These are phyloP conservation scores for Vaccinium darrowii DNA, from an alignment of 148 eudicot genomes.

Conservation along the genomic window DNA sequence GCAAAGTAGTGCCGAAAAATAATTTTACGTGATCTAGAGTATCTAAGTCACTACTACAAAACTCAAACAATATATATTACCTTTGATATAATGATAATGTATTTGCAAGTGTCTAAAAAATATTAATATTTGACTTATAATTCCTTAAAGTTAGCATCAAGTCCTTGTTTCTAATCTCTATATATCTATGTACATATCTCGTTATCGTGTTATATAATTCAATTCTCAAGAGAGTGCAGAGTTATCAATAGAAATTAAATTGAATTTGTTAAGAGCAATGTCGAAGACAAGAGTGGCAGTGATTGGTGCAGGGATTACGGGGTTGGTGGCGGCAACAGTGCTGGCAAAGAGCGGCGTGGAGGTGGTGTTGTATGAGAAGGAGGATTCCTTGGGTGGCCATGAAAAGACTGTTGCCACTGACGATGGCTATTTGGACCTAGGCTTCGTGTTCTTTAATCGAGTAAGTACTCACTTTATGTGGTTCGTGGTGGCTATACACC, in stretches of 20 bases:
- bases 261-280: not conserved
- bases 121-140: too few species aligned
- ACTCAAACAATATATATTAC: too few species aligned
- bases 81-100: too few species aligned
- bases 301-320: slow-evolving; percentile 79
- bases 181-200: too few species aligned
- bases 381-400: slow-evolving; percentile 68
- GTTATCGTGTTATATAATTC: not conserved
- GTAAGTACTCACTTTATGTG: slow-evolving; percentile 28
- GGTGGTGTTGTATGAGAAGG: slow-evolving; percentile 78
- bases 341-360: slow-evolving; percentile 56
- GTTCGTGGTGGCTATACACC: not conserved
- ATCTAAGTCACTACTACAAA: too few species aligned
- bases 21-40: too few species aligned
- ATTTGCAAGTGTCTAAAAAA: too few species aligned
- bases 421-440: slow-evolving; percentile 64
- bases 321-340: slow-evolving; percentile 67
- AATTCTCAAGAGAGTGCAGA: not conserved
- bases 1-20: too few species aligned
- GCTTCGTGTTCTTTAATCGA: slow-evolving; percentile 87
- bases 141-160: too few species aligned
- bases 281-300: slow-evolving; percentile 71
- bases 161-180: too few species aligned
- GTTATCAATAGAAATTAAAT: not conserved
- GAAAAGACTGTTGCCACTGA: slow-evolving; percentile 62